phyloP scores from a whole-genome alignment of 2,329 filamentous ascomycete species.

The Ceratocystis diversiconidia region DNA sequence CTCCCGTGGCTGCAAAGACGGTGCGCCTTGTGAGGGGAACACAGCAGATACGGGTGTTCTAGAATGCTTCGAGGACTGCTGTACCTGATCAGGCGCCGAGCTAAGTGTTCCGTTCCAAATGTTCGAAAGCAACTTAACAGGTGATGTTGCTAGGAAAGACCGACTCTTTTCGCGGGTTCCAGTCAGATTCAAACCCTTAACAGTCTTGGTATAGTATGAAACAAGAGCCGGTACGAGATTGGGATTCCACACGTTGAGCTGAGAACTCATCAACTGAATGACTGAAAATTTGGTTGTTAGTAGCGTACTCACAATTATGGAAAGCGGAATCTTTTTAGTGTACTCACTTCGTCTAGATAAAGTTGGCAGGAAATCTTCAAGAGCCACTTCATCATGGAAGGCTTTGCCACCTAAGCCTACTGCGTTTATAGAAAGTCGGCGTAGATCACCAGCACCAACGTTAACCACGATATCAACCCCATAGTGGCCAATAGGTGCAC shows the following conservation, averaged over 20 bases:
- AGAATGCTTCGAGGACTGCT: constrained; percentile 27
- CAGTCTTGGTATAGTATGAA: constrained; percentile 61
- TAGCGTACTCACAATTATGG: neutral
- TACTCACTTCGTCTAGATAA: constrained; percentile 57
- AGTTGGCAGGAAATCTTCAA: constrained; percentile 59
- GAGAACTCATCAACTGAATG: constrained; percentile 54
- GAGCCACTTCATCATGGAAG: constrained; percentile 59
- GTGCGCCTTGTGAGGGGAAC: constrained; percentile 23
- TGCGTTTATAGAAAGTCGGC: constrained; percentile 36
- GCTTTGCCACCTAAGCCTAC: constrained; percentile 53
- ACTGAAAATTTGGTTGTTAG: constrained; percentile 32
- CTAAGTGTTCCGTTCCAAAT: constrained; percentile 45
- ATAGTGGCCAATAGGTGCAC: constrained; percentile 50
- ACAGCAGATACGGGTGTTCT: constrained; percentile 28
- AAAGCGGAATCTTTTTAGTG: neutral
- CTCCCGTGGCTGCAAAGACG: constrained; percentile 28
- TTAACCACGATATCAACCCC: constrained; percentile 59
- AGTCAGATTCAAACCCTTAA: constrained; percentile 53
- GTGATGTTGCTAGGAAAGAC: constrained; percentile 65
- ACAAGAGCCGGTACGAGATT: constrained; percentile 54
- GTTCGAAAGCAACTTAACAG: constrained; percentile 78
- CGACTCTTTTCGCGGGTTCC: constrained; percentile 49
- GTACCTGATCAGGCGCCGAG: constrained; percentile 27
- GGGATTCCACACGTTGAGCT: constrained; percentile 54
- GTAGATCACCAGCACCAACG: constrained; percentile 38